Conservation (phyloP, 2,329 filamentous ascomycete species). For the Hypocreales sp. region DNA sequence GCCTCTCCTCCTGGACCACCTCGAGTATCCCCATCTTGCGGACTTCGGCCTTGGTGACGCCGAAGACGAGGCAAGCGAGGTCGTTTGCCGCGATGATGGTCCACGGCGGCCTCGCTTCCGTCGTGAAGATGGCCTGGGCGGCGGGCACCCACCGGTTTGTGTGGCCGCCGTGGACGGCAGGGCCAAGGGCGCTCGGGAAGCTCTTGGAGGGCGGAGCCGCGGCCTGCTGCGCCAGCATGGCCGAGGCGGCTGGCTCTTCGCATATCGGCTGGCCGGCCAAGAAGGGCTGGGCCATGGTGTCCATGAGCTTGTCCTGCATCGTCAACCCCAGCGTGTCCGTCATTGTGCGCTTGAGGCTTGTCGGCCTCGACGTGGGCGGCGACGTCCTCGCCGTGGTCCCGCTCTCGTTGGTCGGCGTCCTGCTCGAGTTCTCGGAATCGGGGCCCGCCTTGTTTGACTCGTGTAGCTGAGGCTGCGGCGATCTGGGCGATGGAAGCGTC, state of each 20-base stretch:
- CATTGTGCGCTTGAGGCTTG: conserved; percentile 68
- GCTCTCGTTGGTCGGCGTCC: conserved; percentile 40
- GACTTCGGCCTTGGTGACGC: conserved; percentile 93
- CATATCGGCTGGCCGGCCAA: conserved; percentile 25
- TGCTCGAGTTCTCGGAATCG: conserved; percentile 33
- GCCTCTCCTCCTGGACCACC: conserved; percentile 78
- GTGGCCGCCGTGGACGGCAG: conserved; percentile 69
- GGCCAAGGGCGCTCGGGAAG: conserved; percentile 31
- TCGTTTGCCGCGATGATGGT: conserved; percentile 95
- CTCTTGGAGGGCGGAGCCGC: conserved; percentile 23
- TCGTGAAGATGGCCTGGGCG: conserved; percentile 94
- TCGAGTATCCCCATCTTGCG: conserved; percentile 90
- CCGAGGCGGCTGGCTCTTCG: conserved; percentile 25
- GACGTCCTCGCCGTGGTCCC: conserved; percentile 34
- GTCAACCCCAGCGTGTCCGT: conserved; percentile 66
- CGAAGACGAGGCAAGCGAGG: conserved; percentile 91
- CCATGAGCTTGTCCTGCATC: conserved; percentile 69
- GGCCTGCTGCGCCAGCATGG: conserved; percentile 22
- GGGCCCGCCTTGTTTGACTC: conserved; percentile 1
- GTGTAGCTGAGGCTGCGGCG: conserved; percentile 4
- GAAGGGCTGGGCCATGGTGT: conserved; percentile 74
- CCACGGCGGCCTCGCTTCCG: conserved; percentile 80
- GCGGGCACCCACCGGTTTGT: conserved; percentile 81
- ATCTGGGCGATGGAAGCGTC: conserved; percentile 8
- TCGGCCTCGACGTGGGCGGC: conserved; percentile 42